Percentiles rank a stretch among this genome's conserved stretches.
phyloP scores from a whole-genome alignment of 306 rosid genomes.

The Senna tora region DNA sequence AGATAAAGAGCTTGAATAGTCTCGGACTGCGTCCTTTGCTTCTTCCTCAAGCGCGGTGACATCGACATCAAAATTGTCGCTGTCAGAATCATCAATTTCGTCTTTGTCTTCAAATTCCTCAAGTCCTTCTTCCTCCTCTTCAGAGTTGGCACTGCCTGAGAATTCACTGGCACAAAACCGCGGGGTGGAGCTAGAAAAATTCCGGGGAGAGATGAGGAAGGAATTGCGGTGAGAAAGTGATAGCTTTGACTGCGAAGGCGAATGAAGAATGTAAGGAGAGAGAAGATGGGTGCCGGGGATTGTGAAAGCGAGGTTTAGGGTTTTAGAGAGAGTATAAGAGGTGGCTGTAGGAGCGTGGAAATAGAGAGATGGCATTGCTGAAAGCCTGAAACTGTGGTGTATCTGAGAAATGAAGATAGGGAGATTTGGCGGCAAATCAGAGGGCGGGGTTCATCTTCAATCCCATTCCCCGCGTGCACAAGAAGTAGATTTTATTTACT shows the following conservation, averaged over 20 bases:
- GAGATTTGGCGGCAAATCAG: conserved; percentile 42
- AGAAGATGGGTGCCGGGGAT: conserved; percentile 27
- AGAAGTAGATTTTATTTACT: background rate
- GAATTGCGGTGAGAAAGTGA: conserved; percentile 19
- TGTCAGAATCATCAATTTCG: conserved; percentile 41
- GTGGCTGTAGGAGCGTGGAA: conserved; percentile 38
- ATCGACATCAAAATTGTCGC: conserved; percentile 44
- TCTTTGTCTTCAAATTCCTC: conserved; percentile 36
- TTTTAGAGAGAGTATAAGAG: conserved; percentile 39
- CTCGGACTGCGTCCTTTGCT: conserved; percentile 62
- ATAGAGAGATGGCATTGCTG: conserved; percentile 47
- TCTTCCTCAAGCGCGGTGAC: conserved; percentile 62
- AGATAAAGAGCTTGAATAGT: conserved; percentile 66
- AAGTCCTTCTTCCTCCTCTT: conserved; percentile 33
- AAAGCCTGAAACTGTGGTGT: background rate
- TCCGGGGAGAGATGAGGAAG: conserved; percentile 38
- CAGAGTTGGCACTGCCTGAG: conserved; percentile 33
- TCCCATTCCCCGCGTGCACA: background rate
- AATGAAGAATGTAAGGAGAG: conserved; percentile 20
- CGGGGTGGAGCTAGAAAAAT: conserved; percentile 22
- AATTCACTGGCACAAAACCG: conserved; percentile 25
- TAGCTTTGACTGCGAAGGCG: conserved; percentile 1
- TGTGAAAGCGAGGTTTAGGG: conserved; percentile 40
- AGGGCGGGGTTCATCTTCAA: conserved; percentile 46
- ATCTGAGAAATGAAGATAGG: background rate